These are phyloP conservation scores for Ramaria sp. DNA, from an alignment of 768 basidiomycete genomes.

Conservation along the genomic window DNA sequence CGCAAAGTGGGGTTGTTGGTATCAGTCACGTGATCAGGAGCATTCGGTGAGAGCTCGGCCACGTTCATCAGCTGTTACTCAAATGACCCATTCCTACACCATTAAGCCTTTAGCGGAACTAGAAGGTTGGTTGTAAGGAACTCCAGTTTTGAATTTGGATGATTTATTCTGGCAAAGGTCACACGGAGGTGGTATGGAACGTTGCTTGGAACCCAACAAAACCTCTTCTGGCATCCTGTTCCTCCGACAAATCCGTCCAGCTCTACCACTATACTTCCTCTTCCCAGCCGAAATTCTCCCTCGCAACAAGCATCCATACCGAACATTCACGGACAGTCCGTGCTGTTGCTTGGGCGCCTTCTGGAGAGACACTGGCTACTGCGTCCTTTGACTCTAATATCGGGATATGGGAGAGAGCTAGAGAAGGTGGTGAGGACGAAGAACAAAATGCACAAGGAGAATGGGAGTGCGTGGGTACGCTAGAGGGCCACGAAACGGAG, in stretches of 20 bases:
- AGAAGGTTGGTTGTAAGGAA: background rate
- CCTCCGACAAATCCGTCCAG: conserved; percentile 85
- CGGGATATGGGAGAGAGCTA: conserved; percentile 77
- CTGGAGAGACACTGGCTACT: conserved; percentile 76
- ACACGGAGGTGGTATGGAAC: conserved; percentile 80
- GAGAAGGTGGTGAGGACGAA: conserved; percentile 63
- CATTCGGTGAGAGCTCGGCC: background rate
- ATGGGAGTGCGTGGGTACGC: conserved; percentile 79
- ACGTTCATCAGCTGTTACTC: too few relatives aligned
- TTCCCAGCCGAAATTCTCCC: conserved; percentile 31
- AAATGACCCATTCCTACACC: background rate
- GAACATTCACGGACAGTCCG: conserved; percentile 86
- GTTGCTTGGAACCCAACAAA: conserved; percentile 81
- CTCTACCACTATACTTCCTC: conserved; percentile 55
- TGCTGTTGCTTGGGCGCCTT: conserved; percentile 79
- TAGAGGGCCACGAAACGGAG: conserved; percentile 95
- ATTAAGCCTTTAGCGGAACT: conserved; percentile 3
- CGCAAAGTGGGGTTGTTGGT: background rate
- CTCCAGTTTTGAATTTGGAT: background rate
- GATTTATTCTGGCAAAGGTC: conserved; percentile 30
- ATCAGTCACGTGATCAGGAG: background rate
- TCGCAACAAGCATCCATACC: conserved; percentile 60
- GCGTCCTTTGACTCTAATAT: conserved; percentile 93
- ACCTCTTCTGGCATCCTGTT: conserved; percentile 83
- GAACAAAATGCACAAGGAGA: conserved; percentile 56